Percentiles rank a stretch among this genome's conserved stretches.
Conservation (phyloP, 208 protist genomes). For the Crithidia thermophila region DNA sequence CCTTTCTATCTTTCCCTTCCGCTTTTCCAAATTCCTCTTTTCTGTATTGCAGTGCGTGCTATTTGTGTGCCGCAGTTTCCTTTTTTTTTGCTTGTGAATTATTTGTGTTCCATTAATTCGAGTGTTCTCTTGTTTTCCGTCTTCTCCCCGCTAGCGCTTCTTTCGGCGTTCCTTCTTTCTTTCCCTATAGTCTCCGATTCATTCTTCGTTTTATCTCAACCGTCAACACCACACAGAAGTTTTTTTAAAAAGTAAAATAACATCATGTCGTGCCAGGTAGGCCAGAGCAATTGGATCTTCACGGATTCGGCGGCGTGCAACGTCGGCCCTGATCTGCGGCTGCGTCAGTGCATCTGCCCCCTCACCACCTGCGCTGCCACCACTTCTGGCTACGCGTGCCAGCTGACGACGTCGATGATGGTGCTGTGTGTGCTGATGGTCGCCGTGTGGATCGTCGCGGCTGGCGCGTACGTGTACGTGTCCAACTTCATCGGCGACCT, state of each 20-base stretch:
- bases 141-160: no score
- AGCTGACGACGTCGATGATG: conserved; percentile 62
- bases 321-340: conserved; percentile 50
- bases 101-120: no score
- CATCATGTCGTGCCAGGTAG: conserved; percentile 49
- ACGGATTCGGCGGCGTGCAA: conserved; percentile 82
- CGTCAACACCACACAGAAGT: neutral
- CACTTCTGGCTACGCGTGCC: conserved; percentile 46
- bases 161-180: no score
- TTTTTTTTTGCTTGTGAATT: no score
- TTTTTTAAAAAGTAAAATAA: no score
- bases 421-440: conserved; percentile 62
- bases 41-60: no score
- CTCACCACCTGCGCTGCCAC: conserved; percentile 63
- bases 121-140: no score
- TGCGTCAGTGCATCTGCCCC: conserved; percentile 80
- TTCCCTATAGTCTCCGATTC: neutral
- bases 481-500: conserved; percentile 48
- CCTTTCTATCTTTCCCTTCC: no score
- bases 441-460: conserved; percentile 63
- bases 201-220: neutral
- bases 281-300: conserved; percentile 60
- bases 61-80: no score
- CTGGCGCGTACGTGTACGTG: conserved; percentile 70
- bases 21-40: neutral